Evolutionary conservation across 441 rosid species (phyloP), one percentile per base, ranked within the genome.

Genomic region (Erodium moschatum): DNA sequence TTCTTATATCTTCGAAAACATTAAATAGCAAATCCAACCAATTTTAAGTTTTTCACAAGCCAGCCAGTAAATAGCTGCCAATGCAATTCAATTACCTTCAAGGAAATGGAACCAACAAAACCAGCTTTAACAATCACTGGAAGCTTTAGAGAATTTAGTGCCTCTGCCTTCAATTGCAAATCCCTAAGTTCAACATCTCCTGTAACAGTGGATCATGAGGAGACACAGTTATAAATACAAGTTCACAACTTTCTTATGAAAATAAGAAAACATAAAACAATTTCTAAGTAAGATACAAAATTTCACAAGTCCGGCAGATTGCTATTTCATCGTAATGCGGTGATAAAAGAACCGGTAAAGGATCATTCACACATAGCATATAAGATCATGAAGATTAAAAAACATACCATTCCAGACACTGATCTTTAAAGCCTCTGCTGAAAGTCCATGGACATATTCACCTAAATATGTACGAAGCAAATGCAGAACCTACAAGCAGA

Each of bases 121-220:
- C 99, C 97, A 71, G 96, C 96, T 90, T 90, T 91, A 64, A 90
- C 97, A 52, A 88, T 85, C 44, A 91, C 91, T 5, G 97, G 97
- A 75, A 91, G 97, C 72, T 88, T 90, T 69, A 94, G 81, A 12
- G 97, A 82, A 79, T 91, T 94, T 54, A 90, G 82, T 29, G 97
- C 97, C 81, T 94, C 97, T 0, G 97, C 89, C 86, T 91, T 94
- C 81, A 94, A 73, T 64, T 86, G 88, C 81, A 91, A 83, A 83
- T 94, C 97, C 81, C 85, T 91, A 70, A 94, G 97, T 72, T 89
- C 92, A 77, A 94, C 96, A 81, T 94, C 97, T 44, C 99, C 99
- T 94, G 74, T 70, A 78, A 72, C 74, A 64, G 68, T 61, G 65
- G 66, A 73, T 31, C 65, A 16, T 31, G 6, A 31, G 33, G 9